Base-by-base conservation (phyloP, 257 asterid genomes). In the Gardenia jasminoides region DNA sequence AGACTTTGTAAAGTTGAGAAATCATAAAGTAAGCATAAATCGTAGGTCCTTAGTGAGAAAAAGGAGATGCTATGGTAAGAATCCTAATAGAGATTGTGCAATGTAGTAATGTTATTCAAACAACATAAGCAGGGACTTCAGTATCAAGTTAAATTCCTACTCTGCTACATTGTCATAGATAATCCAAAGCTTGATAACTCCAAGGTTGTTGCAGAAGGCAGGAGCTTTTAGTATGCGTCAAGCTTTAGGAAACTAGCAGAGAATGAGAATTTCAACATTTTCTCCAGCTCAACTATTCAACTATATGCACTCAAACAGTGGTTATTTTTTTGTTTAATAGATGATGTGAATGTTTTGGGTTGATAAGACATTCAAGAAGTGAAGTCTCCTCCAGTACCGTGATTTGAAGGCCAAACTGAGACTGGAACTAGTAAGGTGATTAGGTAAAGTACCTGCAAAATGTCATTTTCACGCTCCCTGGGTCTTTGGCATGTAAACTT, bases 401-500 rank as follows among this genome's bases (percentile, higher is more conserved):
- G 19, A 56, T 12, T 76, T 72, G 26, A 71, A 70, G 58, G 70
- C 41, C 43, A 54, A 80, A 48, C 26, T 80, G 67, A 76, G 54
- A 47, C 16, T 12, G 62, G 20, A 11, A 76, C 30, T 28, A 44
- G 26, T 44, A 65, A 43, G 46, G 31, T 59, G 70, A 22, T 43
- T 61, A 41, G 33, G 33, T 47, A 65, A 26, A 22, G 22, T 84
- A 92, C 99, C 99, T 95, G 98, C 81, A 96, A 76, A 46, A 96
- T 92, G 67, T 94, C 98, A 74, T 84, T 87, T 87, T 96, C 99
- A 0, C 99, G 94, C 65, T 91, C 97, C 87, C 96, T 86, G n/a
- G 99, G 99, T 78, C 99, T 88, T 80, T 96, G 99, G 90, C 99
- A 96, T 0, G 99, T 96, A 69, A 94, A 96, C 86, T 91, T 96